Evolutionary conservation across 306 rosid genomes (phyloP).

Genomic region (Elaeagnus macrophylla): DNA sequence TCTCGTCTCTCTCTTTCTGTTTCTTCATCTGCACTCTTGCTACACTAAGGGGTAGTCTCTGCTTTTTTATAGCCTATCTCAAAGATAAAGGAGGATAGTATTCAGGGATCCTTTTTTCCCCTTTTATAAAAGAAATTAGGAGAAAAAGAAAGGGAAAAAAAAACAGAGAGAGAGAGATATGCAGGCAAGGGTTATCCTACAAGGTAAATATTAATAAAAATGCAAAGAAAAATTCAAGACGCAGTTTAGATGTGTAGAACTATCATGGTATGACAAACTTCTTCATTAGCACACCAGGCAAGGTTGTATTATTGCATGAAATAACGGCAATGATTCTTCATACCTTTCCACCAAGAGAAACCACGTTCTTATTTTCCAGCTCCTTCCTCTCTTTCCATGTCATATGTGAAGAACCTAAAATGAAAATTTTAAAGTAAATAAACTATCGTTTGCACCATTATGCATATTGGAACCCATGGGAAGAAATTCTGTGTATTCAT

Average conservation of each 20-base stretch:
- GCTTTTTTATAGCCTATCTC: slow-evolving; percentile 51
- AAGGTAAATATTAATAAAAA: too few species aligned
- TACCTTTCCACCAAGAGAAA: slow-evolving; percentile 87
- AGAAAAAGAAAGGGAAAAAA: too few species aligned
- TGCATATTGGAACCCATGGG: background rate
- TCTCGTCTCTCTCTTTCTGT: slow-evolving; percentile 62
- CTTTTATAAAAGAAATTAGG: too few species aligned
- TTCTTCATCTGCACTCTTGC: slow-evolving; percentile 71
- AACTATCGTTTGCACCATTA: background rate
- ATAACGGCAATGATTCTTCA: slow-evolving; percentile 7
- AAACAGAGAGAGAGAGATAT: too few species aligned
- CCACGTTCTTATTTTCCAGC: slow-evolving; percentile 52
- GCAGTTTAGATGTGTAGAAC: too few species aligned
- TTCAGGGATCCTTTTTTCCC: background rate
- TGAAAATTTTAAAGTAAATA: background rate
- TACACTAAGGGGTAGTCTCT: slow-evolving; percentile 56
- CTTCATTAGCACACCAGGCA: background rate
- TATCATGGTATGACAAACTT: background rate
- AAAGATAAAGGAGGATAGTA: slow-evolving; percentile 7
- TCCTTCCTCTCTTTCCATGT: slow-evolving; percentile 78
- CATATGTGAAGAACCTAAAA: slow-evolving; percentile 60
- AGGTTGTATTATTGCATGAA: slow-evolving; percentile 5
- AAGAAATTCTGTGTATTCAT: background rate
- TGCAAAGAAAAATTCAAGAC: too few species aligned
- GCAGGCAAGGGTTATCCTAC: too few species aligned